Percentiles rank a stretch among this genome's conserved stretches.
These are phyloP conservation scores for Sisymbrium irio DNA, from an alignment of 345 rosid genomes.

Conservation along the genomic window DNA sequence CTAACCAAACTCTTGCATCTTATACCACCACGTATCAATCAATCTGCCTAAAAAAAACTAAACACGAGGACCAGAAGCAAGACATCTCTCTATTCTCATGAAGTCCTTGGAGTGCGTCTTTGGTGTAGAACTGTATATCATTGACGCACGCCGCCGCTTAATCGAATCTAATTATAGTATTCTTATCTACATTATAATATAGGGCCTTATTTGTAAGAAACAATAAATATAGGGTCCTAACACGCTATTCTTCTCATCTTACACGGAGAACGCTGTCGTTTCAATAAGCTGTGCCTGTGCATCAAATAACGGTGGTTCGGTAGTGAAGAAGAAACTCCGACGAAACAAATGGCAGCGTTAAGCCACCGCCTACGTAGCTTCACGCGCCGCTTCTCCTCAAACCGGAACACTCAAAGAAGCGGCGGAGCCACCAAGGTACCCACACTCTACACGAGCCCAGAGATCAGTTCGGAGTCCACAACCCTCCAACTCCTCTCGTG, in stretches of 20 bases:
- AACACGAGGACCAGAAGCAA: neutral
- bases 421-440: constrained; percentile 41
- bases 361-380: constrained; percentile 30
- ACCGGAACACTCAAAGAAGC: constrained; percentile 9
- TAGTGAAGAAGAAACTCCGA: too few species aligned
- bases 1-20: neutral
- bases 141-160: neutral
- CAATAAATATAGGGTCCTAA: neutral
- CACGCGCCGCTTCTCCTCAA: constrained; percentile 29
- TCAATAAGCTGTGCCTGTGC: too few species aligned
- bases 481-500: constrained; percentile 74
- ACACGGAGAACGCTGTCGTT: neutral
- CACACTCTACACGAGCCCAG: constrained; percentile 45
- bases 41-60: neutral
- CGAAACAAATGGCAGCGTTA: constrained; percentile 18
- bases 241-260: neutral
- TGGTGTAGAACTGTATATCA: too few species aligned
- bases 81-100: too few species aligned
- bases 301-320: neutral
- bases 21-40: neutral
- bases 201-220: neutral
- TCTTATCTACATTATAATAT: neutral
- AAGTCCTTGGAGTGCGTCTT: neutral
- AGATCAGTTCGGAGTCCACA: constrained; percentile 26
- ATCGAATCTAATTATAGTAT: neutral